Evolutionary conservation across 2,329 filamentous ascomycete species (phyloP), one percentile per base, ranked within the genome.

Genomic region (Cryphonectria japonica): DNA sequence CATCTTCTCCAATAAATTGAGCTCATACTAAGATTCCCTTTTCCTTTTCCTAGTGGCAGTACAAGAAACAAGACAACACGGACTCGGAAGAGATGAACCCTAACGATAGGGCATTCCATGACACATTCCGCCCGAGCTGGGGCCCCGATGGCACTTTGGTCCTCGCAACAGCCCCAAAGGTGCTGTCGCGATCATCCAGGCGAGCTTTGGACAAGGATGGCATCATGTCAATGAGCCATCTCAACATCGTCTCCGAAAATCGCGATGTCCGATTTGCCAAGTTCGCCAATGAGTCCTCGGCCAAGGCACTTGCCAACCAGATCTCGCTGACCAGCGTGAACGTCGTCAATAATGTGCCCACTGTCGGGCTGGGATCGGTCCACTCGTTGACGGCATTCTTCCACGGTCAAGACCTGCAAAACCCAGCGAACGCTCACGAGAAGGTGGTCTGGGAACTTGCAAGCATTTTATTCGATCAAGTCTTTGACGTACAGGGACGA

Each of bases 371-470:
- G 1, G 81, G 78, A 52, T 78, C 80, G 0, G 79, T 82, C 6
- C 82, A 85, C 70, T 81, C 83, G 1, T 85, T 91, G 71, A 83
- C 83, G 22, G 80, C 85, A 13, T 83, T 90, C 69, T 83, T 83
- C 37, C 79, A 83, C 67, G 77, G 79, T 26, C 80, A 81, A 16
- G 76, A 80, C 57, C 72, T 72, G 16, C 72, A 73, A 13, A 68
- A 80, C 72, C 74, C 78, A 2, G 71, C 74, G 0, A 80, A 75
- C 68, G 80, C 83, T 29, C 88, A 93, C 70, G 93, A 97, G 80
- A 89, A 90, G 76, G 85, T 89, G 19, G 89, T 96, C 0, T 99
- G 97, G 96, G 88, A 93, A 72, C 85, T 99, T 50, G 91, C 93
- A 0, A 92, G 93, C 70, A 91, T 98, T 52, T 86, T 99, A 3